These are phyloP conservation scores for Boletus sp. DNA, from an alignment of 1,284 basidiomycete species.

Conservation along the genomic window DNA sequence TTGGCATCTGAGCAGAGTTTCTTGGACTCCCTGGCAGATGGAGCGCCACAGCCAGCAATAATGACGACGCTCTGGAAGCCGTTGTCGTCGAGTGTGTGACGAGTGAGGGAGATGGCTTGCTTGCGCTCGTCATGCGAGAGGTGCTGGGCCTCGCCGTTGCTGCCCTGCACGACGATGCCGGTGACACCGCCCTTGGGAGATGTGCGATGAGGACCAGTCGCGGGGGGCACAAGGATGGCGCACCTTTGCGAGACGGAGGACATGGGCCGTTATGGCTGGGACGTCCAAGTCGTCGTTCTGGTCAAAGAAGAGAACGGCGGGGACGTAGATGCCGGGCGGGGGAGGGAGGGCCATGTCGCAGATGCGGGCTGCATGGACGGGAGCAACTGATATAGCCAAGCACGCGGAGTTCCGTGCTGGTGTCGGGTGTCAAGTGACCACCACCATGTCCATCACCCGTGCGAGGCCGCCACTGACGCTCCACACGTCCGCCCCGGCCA, in stretches of 20 bases:
- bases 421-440: not conserved
- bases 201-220: not conserved
- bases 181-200: conserved; percentile 59
- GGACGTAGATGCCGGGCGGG: conserved; percentile 67
- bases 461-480: not conserved
- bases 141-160: conserved; percentile 78
- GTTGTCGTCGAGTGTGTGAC: conserved; percentile 70
- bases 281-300: conserved; percentile 64
- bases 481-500: not conserved
- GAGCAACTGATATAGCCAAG: not conserved
- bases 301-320: conserved; percentile 68
- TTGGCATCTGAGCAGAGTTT: conserved; percentile 75
- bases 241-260: conserved; percentile 65
- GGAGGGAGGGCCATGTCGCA: conserved; percentile 37
- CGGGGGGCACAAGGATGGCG: not conserved
- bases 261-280: conserved; percentile 54
- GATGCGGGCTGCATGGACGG: too few relatives aligned
- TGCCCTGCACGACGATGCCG: conserved; percentile 73
- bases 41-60: conserved; percentile 83
- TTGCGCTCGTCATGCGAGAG: conserved; percentile 69
- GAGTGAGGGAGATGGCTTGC: conserved; percentile 59
- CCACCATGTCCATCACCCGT: conserved; percentile 9
- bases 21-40: conserved; percentile 80
- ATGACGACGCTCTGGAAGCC: conserved; percentile 67
- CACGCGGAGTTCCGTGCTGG: not conserved